These are phyloP conservation scores for Lentinula sp. DNA, from an alignment of 768 basidiomycete genomes.

Conservation along the genomic window DNA sequence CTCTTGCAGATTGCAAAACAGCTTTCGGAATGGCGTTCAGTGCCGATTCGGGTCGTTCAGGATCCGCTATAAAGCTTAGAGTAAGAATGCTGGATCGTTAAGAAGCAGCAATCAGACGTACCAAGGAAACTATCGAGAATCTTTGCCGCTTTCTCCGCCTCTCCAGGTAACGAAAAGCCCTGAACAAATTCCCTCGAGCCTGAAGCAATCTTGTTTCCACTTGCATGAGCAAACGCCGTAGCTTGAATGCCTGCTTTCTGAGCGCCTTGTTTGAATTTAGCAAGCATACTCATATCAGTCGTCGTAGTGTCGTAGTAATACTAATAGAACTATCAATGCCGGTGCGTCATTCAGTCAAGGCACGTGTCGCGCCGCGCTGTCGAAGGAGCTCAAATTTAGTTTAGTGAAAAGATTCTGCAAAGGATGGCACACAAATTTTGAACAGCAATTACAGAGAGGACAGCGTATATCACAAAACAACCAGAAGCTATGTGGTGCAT, in stretches of 20 bases:
- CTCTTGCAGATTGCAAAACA: conserved; percentile 84
- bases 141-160: conserved; percentile 90
- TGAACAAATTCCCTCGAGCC: conserved; percentile 78
- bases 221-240: conserved; percentile 63
- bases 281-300: conserved; percentile 37
- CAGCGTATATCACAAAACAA: background rate
- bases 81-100: background rate
- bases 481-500: background rate
- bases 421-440: no score
- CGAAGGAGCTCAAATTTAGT: no score
- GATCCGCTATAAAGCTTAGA: conserved; percentile 59
- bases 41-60: conserved; percentile 80
- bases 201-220: conserved; percentile 61
- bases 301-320: background rate
- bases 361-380: no score
- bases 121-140: conserved; percentile 91
- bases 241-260: conserved; percentile 81
- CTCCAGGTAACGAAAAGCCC: conserved; percentile 84
- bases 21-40: conserved; percentile 93
- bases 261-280: conserved; percentile 77
- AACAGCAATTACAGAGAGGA: background rate
- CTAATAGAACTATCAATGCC: no score
- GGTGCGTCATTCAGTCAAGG: no score
- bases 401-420: no score
- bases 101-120: conserved; percentile 24